Base-by-base conservation (phyloP, 2,329 filamentous ascomycete species). In the Passalora sequoiae region DNA sequence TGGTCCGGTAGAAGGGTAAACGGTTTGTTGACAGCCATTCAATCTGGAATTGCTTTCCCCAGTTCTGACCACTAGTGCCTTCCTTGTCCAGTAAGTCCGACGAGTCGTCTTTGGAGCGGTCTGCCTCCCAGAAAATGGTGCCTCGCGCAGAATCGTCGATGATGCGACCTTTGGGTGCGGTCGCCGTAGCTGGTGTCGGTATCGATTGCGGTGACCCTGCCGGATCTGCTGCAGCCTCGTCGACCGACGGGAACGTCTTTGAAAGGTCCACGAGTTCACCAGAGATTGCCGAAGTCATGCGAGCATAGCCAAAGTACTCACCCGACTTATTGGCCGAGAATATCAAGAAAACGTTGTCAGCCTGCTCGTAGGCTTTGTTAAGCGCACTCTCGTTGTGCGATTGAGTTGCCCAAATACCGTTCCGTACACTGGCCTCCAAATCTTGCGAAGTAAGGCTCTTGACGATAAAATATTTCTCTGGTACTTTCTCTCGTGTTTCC, bases 291-390 rank as follows among this genome's bases (percentile, higher is more conserved):
- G 91, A 95, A 7, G 75, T 71, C 91, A 97, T 97, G 27, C 85
- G 81, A 15, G 89, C 91, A 60, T 94, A 96, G 15, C 91, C 91
- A 67, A 92, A 96, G 61, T 96, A 97, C 65, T 96, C 91, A 9
- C 91, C 91, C 0, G 91, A 96, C 60, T 96, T 96, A 66, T 97
- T 97, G 9, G 91, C 91, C 1, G 91, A 97, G 64, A 97, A 97
- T 10, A 97, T 80, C 21, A 97, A 73, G 60, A 89, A 96, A 1
- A 97, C 89, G 58, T 84, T 86, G 40, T 94, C 86, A 10, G 82
- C 79, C 7, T 74, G 89, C 70, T 86, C 76, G 64, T 84, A 96
- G 0, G 91, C 91, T 43, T 78, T 76, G 62, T 94, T 96, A 43
- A 97, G 67, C 1, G 71, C 69, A n/a, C 83, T 76, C 63, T 97